These are phyloP conservation scores for Psilocybe azurescens DNA, from an alignment of 768 basidiomycete species.

Conservation along the genomic window DNA sequence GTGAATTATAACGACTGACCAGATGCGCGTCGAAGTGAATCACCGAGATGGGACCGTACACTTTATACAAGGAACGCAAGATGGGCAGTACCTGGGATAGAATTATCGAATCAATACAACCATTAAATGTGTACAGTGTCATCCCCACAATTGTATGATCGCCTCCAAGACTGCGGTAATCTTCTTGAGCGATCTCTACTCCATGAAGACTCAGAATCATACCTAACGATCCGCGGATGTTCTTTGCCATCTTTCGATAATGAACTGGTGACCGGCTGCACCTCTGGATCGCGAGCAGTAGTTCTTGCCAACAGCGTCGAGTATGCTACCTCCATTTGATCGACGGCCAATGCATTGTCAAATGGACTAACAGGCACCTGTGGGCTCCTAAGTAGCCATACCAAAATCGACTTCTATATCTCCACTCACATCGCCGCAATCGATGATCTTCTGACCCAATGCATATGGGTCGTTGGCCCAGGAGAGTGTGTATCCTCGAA, in stretches of 20 bases:
- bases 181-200: slow-evolving; percentile 3
- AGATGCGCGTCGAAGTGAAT: slow-evolving; percentile 82
- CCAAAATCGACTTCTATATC: not conserved
- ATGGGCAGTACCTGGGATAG: slow-evolving; percentile 71
- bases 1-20: slow-evolving; percentile 29
- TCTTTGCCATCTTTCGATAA: slow-evolving; percentile 62
- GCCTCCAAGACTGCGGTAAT: slow-evolving; percentile 67
- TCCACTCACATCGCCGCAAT: slow-evolving; percentile 79
- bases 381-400: slow-evolving; percentile 1
- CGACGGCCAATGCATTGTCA: slow-evolving; percentile 82
- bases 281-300: slow-evolving; percentile 43
- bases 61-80: slow-evolving; percentile 75
- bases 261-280: slow-evolving; percentile 39
- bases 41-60: slow-evolving; percentile 83
- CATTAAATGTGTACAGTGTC: slow-evolving; percentile 33
- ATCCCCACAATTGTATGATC: slow-evolving; percentile 81
- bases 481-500: slow-evolving; percentile 68
- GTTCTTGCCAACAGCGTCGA: slow-evolving; percentile 71
- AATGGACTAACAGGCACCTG: slow-evolving; percentile 81
- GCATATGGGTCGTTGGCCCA: slow-evolving; percentile 75
- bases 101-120: slow-evolving; percentile 48
- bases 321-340: slow-evolving; percentile 90
- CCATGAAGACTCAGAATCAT: slow-evolving; percentile 10
- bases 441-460: slow-evolving; percentile 63
- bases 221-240: slow-evolving; percentile 80